Conservation (phyloP, 352 stramenopile genomes). For the Phytophthora palmivora region DNA sequence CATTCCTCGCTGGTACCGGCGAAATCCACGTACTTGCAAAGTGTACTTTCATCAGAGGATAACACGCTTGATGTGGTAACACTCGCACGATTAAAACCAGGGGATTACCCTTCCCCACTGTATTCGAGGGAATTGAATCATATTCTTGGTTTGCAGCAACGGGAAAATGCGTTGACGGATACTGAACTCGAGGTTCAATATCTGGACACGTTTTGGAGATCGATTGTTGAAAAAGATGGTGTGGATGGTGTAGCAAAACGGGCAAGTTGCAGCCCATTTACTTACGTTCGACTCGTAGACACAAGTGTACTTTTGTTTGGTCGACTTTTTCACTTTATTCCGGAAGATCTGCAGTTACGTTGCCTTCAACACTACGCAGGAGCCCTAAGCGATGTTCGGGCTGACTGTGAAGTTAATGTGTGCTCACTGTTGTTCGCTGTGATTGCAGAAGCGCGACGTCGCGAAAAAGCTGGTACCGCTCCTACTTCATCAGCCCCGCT, state of each 20-base stretch:
- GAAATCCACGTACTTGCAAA: slow-evolving; percentile 71
- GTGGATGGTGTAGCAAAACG: slow-evolving; percentile 40
- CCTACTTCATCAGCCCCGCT: slow-evolving; percentile 24
- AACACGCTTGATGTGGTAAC: slow-evolving; percentile 70
- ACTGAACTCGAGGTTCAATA: slow-evolving; percentile 88
- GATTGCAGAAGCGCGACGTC: slow-evolving; percentile 56
- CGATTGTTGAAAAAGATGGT: slow-evolving; percentile 43
- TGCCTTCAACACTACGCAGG: slow-evolving; percentile 82
- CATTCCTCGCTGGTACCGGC: slow-evolving; percentile 64
- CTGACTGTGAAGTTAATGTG: slow-evolving; percentile 81
- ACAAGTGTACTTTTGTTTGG: slow-evolving; percentile 81
- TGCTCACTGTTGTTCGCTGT: slow-evolving; percentile 78
- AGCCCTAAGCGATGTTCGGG: slow-evolving; percentile 63
- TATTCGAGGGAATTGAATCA: slow-evolving; percentile 86
- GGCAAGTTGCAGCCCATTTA: slow-evolving; percentile 73
- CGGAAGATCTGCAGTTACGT: slow-evolving; percentile 85
- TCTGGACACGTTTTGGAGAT: slow-evolving; percentile 74
- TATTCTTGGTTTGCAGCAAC: slow-evolving; percentile 69
- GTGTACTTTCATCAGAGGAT: slow-evolving; percentile 59
- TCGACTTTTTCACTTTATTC: slow-evolving; percentile 77
- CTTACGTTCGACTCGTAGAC: slow-evolving; percentile 83
- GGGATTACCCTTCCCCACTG: slow-evolving; percentile 67
- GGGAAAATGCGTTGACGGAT: slow-evolving; percentile 79
- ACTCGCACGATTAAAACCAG: slow-evolving; percentile 57
- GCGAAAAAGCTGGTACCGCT: slow-evolving; percentile 28